These are phyloP conservation scores for Murraya koenigii DNA, from an alignment of 345 rosid genomes.

Conservation along the genomic window DNA sequence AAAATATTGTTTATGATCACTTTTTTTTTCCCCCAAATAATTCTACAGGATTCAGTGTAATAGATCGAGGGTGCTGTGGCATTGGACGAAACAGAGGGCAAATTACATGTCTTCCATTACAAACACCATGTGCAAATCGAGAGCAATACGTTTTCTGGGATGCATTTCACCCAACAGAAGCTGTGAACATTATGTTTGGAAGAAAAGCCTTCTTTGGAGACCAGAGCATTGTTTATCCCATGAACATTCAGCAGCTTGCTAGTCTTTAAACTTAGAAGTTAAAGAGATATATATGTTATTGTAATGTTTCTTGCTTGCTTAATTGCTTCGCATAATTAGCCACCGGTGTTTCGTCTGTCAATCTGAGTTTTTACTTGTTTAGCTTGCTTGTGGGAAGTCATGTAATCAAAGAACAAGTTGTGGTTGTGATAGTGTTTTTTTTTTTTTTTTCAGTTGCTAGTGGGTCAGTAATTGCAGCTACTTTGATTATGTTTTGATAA, in stretches of 20 bases:
- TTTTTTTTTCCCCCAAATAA: background rate
- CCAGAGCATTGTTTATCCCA: slow-evolving; percentile 51
- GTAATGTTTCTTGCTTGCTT: background rate
- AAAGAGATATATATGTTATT: background rate
- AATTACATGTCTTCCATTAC: slow-evolving; percentile 89
- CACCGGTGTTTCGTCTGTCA: too few species aligned
- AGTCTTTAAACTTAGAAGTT: slow-evolving; percentile 21
- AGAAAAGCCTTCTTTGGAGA: slow-evolving; percentile 73
- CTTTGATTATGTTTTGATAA: background rate
- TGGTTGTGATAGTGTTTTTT: too few species aligned
- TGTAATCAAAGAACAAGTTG: slow-evolving; percentile 5
- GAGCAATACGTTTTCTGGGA: slow-evolving; percentile 88
- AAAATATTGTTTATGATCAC: background rate
- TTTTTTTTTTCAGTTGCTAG: too few species aligned
- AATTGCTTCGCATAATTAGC: too few species aligned
- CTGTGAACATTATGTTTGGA: slow-evolving; percentile 78
- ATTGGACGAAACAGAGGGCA: slow-evolving; percentile 88
- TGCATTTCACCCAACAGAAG: slow-evolving; percentile 94
- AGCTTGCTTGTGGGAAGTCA: background rate
- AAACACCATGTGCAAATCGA: slow-evolving; percentile 76
- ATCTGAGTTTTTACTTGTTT: background rate
- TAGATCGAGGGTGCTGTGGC: slow-evolving; percentile 85
- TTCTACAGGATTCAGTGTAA: slow-evolving; percentile 61
- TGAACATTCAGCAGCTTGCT: slow-evolving; percentile 78
- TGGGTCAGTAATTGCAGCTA: background rate